Conservation (phyloP, 345 rosid genomes). For the Gynandropsis gynandra region DNA sequence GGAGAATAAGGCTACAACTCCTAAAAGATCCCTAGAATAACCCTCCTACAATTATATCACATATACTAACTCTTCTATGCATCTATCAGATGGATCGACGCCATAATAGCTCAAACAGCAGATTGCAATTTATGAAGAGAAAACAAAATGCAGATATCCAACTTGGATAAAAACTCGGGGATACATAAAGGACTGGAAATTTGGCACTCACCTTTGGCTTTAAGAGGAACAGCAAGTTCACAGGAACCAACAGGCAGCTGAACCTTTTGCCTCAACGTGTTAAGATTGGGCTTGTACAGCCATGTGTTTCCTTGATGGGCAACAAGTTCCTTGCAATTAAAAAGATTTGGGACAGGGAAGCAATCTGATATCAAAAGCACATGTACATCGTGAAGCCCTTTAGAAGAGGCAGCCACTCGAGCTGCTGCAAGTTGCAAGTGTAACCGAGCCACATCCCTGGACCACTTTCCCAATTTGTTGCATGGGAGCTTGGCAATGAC, state of each 20-base stretch:
- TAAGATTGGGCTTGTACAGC: constrained; percentile 66
- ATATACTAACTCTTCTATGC: no score
- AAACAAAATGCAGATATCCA: no score
- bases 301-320: constrained; percentile 50
- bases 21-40: no score
- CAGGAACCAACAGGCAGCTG: constrained; percentile 83
- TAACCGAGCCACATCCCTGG: constrained; percentile 76
- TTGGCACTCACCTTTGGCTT: constrained; percentile 60
- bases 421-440: constrained; percentile 86
- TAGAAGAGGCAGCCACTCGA: constrained; percentile 67
- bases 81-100: no score
- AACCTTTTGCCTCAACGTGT: constrained; percentile 52
- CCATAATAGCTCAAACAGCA: no score
- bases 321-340: constrained; percentile 69
- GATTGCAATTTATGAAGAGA: no score
- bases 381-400: constrained; percentile 61
- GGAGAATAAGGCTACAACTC: no score
- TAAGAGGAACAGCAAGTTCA: constrained; percentile 76
- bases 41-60: no score
- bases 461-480: constrained; percentile 53
- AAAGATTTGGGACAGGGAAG: constrained; percentile 72
- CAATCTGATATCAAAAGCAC: constrained; percentile 64
- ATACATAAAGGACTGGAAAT: not conserved
- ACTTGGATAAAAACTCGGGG: no score
- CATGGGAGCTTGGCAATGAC: constrained; percentile 79